Evolutionary conservation across 345 rosid species (phyloP).

Genomic region (Brassica carinata): DNA sequence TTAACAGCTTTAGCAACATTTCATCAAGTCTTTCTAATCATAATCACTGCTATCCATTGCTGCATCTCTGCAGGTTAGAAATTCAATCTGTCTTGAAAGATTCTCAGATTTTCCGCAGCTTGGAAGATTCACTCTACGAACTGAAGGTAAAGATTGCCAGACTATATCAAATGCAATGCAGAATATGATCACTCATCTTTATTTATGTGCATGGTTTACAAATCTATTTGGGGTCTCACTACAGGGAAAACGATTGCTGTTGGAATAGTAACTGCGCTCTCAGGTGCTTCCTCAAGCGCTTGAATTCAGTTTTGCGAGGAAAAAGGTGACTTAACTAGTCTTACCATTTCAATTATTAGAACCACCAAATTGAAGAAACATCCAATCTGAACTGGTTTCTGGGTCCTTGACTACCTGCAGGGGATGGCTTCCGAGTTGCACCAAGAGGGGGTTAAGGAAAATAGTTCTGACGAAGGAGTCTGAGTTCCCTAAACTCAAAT

Average conservation of each 20-base stretch:
- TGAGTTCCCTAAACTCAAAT: slow-evolving; percentile 7
- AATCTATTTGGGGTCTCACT: background rate
- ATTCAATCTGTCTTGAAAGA: slow-evolving; percentile 76
- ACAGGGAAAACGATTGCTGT: slow-evolving; percentile 77
- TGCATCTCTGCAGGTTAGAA: slow-evolving; percentile 57
- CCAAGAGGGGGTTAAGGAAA: background rate
- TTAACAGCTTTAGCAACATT: too few relatives aligned
- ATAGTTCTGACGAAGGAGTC: background rate
- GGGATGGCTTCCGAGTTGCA: slow-evolving; percentile 15
- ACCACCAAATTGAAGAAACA: background rate
- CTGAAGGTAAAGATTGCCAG: slow-evolving; percentile 65
- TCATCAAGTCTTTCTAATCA: background rate
- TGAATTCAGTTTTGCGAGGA: slow-evolving; percentile 44
- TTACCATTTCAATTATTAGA: background rate
- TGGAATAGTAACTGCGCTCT: slow-evolving; percentile 65
- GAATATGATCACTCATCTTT: background rate
- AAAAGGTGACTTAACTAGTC: slow-evolving; percentile 26
- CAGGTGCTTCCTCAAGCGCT: slow-evolving; percentile 38
- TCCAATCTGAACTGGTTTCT: background rate
- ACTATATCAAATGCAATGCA: background rate
- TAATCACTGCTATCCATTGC: background rate
- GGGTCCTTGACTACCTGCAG: slow-evolving; percentile 11
- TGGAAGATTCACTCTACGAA: slow-evolving; percentile 98
- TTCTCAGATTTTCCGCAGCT: slow-evolving; percentile 87
- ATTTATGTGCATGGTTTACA: background rate